Percentiles rank a stretch among this genome's conserved stretches.
Conservation (phyloP, 345 rosid species). For the Linum trigynum region DNA sequence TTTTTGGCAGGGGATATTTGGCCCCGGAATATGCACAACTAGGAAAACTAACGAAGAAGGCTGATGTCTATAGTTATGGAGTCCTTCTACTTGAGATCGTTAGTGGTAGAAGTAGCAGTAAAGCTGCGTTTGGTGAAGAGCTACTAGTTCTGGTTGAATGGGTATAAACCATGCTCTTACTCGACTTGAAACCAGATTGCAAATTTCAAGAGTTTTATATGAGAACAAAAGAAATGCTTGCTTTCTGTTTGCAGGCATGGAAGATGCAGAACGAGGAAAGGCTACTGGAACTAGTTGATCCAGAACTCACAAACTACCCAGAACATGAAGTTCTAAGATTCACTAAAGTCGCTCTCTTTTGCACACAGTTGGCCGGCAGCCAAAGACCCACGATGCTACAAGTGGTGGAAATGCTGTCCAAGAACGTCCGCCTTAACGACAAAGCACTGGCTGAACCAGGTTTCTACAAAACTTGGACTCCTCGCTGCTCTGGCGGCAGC, state of each 20-base stretch:
- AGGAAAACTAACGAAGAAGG: conserved; percentile 86
- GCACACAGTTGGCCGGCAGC: conserved; percentile 61
- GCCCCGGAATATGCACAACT: conserved; percentile 90
- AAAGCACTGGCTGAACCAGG: conserved; percentile 56
- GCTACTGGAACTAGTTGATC: conserved; percentile 64
- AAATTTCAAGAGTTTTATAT: too few species aligned
- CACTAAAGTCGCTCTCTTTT: conserved; percentile 73
- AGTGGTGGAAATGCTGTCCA: conserved; percentile 79
- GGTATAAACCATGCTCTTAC: conserved; percentile 35
- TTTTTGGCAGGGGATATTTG: conserved; percentile 64
- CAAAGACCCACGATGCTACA: conserved; percentile 81
- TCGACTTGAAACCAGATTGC: not conserved
- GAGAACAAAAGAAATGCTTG: not conserved
- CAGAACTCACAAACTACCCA: conserved; percentile 45
- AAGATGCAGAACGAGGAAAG: conserved; percentile 60
- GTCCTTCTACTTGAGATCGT: conserved; percentile 74
- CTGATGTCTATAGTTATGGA: conserved; percentile 91
- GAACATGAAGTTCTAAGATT: conserved; percentile 50
- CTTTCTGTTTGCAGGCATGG: conserved; percentile 62
- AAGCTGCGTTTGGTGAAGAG: conserved; percentile 69
- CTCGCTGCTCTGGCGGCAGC: conserved; percentile 15
- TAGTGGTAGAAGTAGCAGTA: conserved; percentile 72
- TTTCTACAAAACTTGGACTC: conserved; percentile 29
- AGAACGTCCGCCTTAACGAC: conserved; percentile 57
- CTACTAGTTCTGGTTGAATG: conserved; percentile 72